These are phyloP conservation scores for Lactuca sativa DNA, from an alignment of 129 eudicot genomes.

Conservation along the genomic window DNA sequence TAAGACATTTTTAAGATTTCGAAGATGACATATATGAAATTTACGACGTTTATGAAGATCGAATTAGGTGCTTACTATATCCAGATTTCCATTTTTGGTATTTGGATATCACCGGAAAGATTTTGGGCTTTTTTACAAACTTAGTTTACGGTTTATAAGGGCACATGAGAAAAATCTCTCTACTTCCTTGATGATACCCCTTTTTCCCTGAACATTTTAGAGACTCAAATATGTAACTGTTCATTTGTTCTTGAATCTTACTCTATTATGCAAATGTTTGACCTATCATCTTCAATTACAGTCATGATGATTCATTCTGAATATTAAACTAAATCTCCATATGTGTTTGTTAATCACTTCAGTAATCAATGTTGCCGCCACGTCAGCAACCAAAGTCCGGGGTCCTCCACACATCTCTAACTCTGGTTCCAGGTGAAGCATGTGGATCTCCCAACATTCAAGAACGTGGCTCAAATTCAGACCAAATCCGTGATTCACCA, in stretches of 20 bases:
- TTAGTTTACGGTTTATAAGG: not conserved
- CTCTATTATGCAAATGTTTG: not conserved
- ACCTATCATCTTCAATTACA: not conserved
- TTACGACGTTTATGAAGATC: conserved; percentile 9
- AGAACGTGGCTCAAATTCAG: conserved; percentile 70
- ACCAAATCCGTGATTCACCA: conserved; percentile 84
- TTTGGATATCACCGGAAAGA: not conserved
- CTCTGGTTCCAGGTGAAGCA: conserved; percentile 49
- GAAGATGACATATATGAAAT: conserved; percentile 14
- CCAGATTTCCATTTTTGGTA: not conserved
- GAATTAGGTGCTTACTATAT: conserved; percentile 6
- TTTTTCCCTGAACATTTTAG: not conserved
- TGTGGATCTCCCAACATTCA: conserved; percentile 46
- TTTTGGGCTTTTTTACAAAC: not conserved
- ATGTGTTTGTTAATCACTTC: conserved; percentile 33
- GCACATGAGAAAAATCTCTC: not conserved
- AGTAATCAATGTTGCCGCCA: conserved; percentile 63
- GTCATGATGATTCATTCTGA: not conserved
- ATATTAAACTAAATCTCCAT: conserved; percentile 31
- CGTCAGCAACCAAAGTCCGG: conserved; percentile 63
- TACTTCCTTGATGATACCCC: not conserved
- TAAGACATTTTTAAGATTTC: conserved; percentile 14
- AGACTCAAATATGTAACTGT: not conserved
- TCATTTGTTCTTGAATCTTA: not conserved
- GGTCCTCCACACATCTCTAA: conserved; percentile 50